These are phyloP conservation scores for Primulina eburnea DNA, from an alignment of 257 asterid species.

Conservation along the genomic window DNA sequence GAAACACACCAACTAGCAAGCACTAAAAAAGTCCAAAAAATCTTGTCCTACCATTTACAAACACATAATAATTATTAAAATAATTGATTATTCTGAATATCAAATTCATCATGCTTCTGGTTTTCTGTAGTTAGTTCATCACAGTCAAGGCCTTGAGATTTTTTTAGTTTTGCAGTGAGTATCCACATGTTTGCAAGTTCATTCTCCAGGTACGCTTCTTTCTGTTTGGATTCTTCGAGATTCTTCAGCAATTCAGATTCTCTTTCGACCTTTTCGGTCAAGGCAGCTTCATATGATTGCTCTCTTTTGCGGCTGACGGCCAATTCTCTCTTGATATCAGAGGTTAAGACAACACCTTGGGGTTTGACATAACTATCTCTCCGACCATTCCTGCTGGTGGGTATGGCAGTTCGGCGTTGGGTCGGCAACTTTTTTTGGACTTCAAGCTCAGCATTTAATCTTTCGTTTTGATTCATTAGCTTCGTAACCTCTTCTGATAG, in stretches of 20 bases:
- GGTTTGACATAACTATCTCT: conserved; percentile 55
- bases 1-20: conserved; percentile 18
- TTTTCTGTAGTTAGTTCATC: conserved; percentile 47
- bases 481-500: conserved; percentile 96
- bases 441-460: conserved; percentile 66
- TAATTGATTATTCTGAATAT: conserved; percentile 23
- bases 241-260: conserved; percentile 75
- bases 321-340: conserved; percentile 73
- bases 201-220: conserved; percentile 90
- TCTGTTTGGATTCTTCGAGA: conserved; percentile 93
- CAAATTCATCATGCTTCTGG: conserved; percentile 35
- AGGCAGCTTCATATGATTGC: conserved; percentile 69
- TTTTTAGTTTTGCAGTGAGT: conserved; percentile 81
- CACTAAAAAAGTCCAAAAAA: conserved; percentile 32
- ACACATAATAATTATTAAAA: not conserved
- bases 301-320: conserved; percentile 78
- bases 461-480: conserved; percentile 87
- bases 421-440: conserved; percentile 60
- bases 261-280: conserved; percentile 60
- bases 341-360: conserved; percentile 37
- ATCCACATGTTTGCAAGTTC: conserved; percentile 99
- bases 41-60: conserved; percentile 22
- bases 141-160: conserved; percentile 54
- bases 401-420: conserved; percentile 57
- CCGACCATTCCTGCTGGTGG: conserved; percentile 54